A percentile compares a stretch with the other conserved stretches of the same genome.
phyloP scores from a whole-genome alignment of 306 rosid genomes.

The Erythrophleum fordii region DNA sequence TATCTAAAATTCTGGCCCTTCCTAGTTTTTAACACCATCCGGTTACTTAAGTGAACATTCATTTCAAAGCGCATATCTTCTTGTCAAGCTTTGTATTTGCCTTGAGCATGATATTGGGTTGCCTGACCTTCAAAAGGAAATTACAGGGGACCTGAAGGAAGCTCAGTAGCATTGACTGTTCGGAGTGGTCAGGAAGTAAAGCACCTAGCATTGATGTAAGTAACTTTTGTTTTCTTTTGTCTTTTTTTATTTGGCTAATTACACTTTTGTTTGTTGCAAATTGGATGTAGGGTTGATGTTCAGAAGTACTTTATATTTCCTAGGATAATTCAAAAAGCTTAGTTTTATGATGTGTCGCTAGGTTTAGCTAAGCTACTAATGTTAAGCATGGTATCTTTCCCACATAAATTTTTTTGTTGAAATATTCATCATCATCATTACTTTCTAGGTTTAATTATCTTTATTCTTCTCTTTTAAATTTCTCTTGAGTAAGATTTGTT shows the following conservation, averaged over 20 bases:
- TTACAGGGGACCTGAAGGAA: conserved; percentile 92
- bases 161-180: conserved; percentile 79
- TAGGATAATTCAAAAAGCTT: conserved; percentile 17
- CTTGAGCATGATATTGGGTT: conserved; percentile 37
- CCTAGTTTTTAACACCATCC: neutral
- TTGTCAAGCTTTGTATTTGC: conserved; percentile 10
- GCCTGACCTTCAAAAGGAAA: conserved; percentile 44
- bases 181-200: conserved; percentile 75
- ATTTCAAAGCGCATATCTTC: conserved; percentile 29
- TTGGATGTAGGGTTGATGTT: conserved; percentile 10
- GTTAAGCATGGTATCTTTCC: conserved; percentile 8
- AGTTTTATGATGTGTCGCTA: conserved; percentile 15
- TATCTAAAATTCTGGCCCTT: neutral
- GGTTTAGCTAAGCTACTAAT: neutral
- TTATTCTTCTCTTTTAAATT: conserved; percentile 15
- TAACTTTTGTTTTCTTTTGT: neutral
- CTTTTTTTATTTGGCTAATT: neutral
- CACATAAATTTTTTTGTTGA: conserved; percentile 11
- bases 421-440: neutral
- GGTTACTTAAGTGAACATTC: conserved; percentile 26
- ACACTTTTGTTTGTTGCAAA: conserved; percentile 12
- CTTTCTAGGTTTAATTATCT: conserved; percentile 2
- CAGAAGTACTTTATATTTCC: conserved; percentile 11
- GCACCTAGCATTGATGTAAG: conserved; percentile 72
- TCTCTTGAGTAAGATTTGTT: conserved; percentile 15